These are phyloP conservation scores for Aspergillus ochraceus DNA, from an alignment of 2,329 filamentous ascomycete genomes.

Conservation along the genomic window DNA sequence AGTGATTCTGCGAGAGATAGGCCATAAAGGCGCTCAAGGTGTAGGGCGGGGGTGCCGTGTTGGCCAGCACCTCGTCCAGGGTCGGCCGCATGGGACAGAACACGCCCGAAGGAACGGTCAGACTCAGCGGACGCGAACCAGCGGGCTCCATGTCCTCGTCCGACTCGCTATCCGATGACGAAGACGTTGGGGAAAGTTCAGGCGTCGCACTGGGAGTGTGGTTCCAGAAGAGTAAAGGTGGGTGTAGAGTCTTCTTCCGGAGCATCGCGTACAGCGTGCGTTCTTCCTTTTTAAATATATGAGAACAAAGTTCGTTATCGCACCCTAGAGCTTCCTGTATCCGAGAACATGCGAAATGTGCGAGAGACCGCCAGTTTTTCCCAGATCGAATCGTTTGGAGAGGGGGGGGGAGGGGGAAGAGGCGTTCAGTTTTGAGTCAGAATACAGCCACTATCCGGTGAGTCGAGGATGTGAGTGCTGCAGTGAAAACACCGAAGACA, in stretches of 20 bases:
- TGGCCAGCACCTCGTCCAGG: conserved; percentile 82
- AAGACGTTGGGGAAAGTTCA: conserved; percentile 43
- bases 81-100: conserved; percentile 62
- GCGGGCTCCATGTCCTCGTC: conserved; percentile 46
- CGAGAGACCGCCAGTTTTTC: background rate
- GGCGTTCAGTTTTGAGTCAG: background rate
- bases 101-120: conserved; percentile 40
- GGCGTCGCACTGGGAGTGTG: conserved; percentile 46
- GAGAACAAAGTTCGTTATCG: conserved; percentile 13
- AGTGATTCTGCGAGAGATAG: conserved; percentile 95
- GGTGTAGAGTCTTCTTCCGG: conserved; percentile 37
- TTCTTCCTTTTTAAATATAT: conserved; percentile 15
- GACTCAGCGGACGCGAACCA: conserved; percentile 45
- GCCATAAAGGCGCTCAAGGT: conserved; percentile 93
- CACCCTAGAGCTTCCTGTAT: conserved; percentile 12
- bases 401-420: background rate
- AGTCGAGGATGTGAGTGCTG: conserved; percentile 9
- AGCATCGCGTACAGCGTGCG: conserved; percentile 39
- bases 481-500: conserved; percentile 4
- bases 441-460: conserved; percentile 9
- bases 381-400: background rate
- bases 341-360: conserved; percentile 1
- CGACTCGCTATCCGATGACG: conserved; percentile 43
- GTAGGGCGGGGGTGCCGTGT: conserved; percentile 83
- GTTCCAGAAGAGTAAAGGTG: conserved; percentile 37